Evolutionary conservation across 345 rosid genomes (phyloP), one percentile per base, ranked within the genome.

Genomic region (Draba incana): DNA sequence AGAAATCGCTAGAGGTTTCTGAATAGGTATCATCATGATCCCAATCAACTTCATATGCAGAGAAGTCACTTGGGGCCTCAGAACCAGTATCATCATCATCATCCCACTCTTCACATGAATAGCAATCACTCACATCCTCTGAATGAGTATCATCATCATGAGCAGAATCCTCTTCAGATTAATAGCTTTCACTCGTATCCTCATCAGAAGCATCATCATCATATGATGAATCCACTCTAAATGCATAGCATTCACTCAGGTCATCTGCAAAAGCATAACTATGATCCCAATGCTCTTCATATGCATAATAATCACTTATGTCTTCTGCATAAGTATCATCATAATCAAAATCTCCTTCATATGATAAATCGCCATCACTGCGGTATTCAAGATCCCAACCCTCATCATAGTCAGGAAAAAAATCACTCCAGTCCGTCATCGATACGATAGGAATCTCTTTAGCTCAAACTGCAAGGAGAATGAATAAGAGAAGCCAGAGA

Each of bases 341-440:
- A 13, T 4, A 8, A n/a, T 57, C 47, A 57, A 23, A 41, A 7
- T 60, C 25, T 35, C 39, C 39, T 35, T 35, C 39, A 5, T 27
- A 44, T 27, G 65, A 20, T 20, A 20, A 5, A 10, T 43, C 27
- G 65, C 4, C 10, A 43, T 60, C 65, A 28, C 65, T 44, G 52
- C 1, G 3, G 65, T 14, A 28, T 43, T 44, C 52, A 60, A 44
- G 4, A 44, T 43, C 38, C 64, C 64, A 60, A 43, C 1, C 28
- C 24, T 60, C 64, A 43, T 60, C 50, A 9, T 43, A 27, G 37
- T 60, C 64, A 12, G 4, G 4, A 13, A 1, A 43, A 14, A 28
- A 61, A n/a, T 61, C 66, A 61, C 42, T 30, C 66, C 66, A 61
- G 16, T 61, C 20, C 13, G 3, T 24, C 51, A 45, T 61, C 20